Evolutionary conservation across 495 filamentous ascomycete species (phyloP).

Genomic region (Evernia prunastri): DNA sequence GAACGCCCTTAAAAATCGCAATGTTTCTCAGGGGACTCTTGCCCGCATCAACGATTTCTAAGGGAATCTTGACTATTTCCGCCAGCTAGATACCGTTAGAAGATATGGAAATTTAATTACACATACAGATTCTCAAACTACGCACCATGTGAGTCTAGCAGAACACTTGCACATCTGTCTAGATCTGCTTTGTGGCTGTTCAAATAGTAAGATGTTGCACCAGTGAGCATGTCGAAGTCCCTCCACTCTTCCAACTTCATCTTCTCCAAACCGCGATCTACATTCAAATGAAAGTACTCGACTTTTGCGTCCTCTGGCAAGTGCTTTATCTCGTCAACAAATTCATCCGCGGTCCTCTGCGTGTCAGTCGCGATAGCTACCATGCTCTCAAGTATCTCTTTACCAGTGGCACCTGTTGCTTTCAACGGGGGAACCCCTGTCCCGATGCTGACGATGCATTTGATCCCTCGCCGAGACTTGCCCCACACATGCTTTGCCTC

Average conservation of each 20-base stretch:
- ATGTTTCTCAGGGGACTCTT: too few relatives aligned
- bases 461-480: neutral
- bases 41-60: too few relatives aligned
- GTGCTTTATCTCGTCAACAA: slow-evolving; percentile 6
- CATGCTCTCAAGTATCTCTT: slow-evolving; percentile 1
- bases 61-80: too few relatives aligned
- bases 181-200: slow-evolving; percentile 2
- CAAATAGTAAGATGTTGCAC: slow-evolving; percentile 9
- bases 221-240: slow-evolving; percentile 9
- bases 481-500: slow-evolving; percentile 8
- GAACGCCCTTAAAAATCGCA: too few relatives aligned
- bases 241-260: slow-evolving; percentile 12
- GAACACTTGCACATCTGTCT: slow-evolving; percentile 7
- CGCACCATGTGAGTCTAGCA: neutral
- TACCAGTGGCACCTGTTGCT: neutral
- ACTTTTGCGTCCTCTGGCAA: neutral
- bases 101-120: too few relatives aligned
- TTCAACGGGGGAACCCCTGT: slow-evolving; percentile 3
- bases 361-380: slow-evolving; percentile 1
- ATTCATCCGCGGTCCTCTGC: neutral
- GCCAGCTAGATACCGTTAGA: too few relatives aligned
- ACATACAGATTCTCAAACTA: neutral
- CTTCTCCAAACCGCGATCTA: slow-evolving; percentile 7
- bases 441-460: slow-evolving; percentile 6
- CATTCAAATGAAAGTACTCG: slow-evolving; percentile 3